phyloP scores from a whole-genome alignment of 2,329 filamentous ascomycete genomes.

The Didymella exigua region DNA sequence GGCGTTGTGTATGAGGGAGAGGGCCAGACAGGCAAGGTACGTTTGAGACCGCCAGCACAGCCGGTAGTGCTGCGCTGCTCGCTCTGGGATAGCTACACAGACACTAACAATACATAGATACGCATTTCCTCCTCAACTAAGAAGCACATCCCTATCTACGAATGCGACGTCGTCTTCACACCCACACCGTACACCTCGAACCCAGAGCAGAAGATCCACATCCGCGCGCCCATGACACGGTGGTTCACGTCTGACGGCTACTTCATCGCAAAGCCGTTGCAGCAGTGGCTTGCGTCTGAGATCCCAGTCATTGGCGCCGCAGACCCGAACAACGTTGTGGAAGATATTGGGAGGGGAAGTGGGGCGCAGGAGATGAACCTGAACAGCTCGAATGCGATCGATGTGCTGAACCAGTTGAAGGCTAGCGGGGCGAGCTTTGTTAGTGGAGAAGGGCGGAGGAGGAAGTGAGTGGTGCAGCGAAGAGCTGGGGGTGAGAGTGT shows the following conservation, averaged over 20 bases:
- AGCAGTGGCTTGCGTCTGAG: constrained; percentile 74
- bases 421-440: constrained; percentile 37
- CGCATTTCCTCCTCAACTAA: constrained; percentile 72
- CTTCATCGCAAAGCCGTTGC: constrained; percentile 77
- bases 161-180: constrained; percentile 67
- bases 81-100: neutral
- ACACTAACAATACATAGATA: constrained; percentile 58
- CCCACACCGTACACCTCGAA: constrained; percentile 40
- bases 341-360: constrained; percentile 50
- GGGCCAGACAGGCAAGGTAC: constrained; percentile 68
- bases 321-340: constrained; percentile 62
- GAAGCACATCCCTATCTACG: constrained; percentile 83
- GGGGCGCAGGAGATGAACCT: constrained; percentile 35
- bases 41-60: neutral
- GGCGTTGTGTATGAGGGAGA: constrained; percentile 81
- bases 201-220: constrained; percentile 54
- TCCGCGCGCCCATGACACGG: constrained; percentile 69
- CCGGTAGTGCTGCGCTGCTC: neutral
- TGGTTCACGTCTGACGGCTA: constrained; percentile 78
- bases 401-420: constrained; percentile 47
- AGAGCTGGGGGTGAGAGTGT: neutral
- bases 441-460: constrained; percentile 40
- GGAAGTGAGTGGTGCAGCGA: constrained; percentile 29
- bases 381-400: constrained; percentile 39
- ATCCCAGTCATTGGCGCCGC: constrained; percentile 69